phyloP scores from a whole-genome alignment of 2,329 filamentous ascomycete species.

The Achaetomium macrosporum region DNA sequence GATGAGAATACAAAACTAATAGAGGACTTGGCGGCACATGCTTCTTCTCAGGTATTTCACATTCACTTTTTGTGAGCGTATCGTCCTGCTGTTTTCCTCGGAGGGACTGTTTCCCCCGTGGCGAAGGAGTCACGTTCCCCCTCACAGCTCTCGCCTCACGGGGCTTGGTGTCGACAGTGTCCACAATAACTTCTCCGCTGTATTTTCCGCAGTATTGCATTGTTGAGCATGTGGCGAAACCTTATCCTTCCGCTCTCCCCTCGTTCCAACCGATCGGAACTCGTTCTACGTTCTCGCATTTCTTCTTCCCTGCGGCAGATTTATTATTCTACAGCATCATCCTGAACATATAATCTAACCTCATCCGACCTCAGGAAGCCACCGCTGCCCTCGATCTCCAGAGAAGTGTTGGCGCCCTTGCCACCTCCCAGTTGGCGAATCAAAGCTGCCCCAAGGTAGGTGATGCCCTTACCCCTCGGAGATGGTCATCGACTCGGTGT shows the following conservation, averaged over 20 bases:
- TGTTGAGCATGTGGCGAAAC: too few species aligned
- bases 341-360: neutral
- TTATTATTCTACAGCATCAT: too few species aligned
- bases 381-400: constrained; percentile 28
- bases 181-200: too few species aligned
- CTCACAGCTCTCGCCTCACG: too few species aligned
- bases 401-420: constrained; percentile 42
- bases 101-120: too few species aligned
- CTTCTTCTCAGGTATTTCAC: constrained; percentile 29
- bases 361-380: constrained; percentile 10
- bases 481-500: constrained; percentile 22
- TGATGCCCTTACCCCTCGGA: neutral
- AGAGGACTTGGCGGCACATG: constrained; percentile 31
- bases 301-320: neutral
- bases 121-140: too few species aligned
- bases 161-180: too few species aligned
- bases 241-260: too few species aligned
- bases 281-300: neutral
- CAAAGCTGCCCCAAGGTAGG: constrained; percentile 49
- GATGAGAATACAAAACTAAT: constrained; percentile 35
- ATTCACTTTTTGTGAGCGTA: constrained; percentile 4
- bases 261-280: too few species aligned
- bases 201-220: too few species aligned
- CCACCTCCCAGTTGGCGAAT: constrained; percentile 51
- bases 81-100: too few species aligned